Conservation (phyloP, 2,329 filamentous ascomycete genomes). For the Lojkania enalia region DNA sequence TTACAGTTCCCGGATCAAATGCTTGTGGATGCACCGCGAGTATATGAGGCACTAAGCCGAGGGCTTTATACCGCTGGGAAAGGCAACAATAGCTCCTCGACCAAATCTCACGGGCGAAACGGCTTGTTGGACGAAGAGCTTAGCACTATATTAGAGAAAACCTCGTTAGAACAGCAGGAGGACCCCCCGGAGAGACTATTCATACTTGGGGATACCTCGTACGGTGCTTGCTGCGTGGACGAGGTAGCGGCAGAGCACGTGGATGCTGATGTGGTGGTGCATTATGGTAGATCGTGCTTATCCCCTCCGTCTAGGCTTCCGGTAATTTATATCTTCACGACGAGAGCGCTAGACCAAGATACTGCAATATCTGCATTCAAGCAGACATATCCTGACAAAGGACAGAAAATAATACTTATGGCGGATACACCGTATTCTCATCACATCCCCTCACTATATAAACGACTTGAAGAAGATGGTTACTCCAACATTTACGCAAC, state of each 20-base stretch:
- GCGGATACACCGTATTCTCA: slow-evolving; percentile 86
- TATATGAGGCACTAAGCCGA: slow-evolving; percentile 67
- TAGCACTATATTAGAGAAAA: slow-evolving; percentile 18
- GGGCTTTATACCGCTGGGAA: slow-evolving; percentile 48
- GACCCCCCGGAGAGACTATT: slow-evolving; percentile 62
- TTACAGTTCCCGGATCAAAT: slow-evolving; percentile 96
- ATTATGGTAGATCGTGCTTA: slow-evolving; percentile 90
- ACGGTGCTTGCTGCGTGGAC: slow-evolving; percentile 95
- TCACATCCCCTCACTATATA: slow-evolving; percentile 66
- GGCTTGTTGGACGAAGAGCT: slow-evolving; percentile 20
- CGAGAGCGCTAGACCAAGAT: slow-evolving; percentile 66
- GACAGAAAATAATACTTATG: slow-evolving; percentile 73
- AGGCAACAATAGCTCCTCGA: slow-evolving; percentile 8
- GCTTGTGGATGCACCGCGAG: slow-evolving; percentile 80
- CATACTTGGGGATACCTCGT: slow-evolving; percentile 93
- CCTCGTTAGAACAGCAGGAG: slow-evolving; percentile 17
- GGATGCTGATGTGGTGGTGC: slow-evolving; percentile 85
- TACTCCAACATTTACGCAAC: slow-evolving; percentile 73
- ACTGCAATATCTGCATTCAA: slow-evolving; percentile 65
- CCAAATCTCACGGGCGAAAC: neutral
- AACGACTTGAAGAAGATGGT: slow-evolving; percentile 61
- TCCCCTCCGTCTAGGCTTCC: slow-evolving; percentile 86
- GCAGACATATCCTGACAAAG: slow-evolving; percentile 66
- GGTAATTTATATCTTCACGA: slow-evolving; percentile 89
- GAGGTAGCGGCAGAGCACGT: slow-evolving; percentile 95